Percentiles rank a stretch among this genome's conserved stretches.
phyloP scores from a whole-genome alignment of 2,329 filamentous ascomycete species.

The Geoglossum cookeanum region DNA sequence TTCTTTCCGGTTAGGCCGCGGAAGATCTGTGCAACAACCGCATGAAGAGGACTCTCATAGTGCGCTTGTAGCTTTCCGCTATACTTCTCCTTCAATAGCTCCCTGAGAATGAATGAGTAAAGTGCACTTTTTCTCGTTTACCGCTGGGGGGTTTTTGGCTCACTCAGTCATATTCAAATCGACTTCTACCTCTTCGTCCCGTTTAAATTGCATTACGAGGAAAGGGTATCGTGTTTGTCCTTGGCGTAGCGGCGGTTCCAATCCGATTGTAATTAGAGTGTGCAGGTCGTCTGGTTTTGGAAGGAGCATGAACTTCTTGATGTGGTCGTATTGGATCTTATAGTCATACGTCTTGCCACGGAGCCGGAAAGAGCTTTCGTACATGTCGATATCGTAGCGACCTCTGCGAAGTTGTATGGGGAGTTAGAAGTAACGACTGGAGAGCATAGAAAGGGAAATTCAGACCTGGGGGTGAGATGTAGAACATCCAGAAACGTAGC shows the following conservation, averaged over 20 bases:
- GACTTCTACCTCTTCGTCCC: slow-evolving; percentile 90
- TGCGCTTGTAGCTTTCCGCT: slow-evolving; percentile 73
- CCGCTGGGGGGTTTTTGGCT: slow-evolving; percentile 4
- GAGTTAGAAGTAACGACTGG: slow-evolving; percentile 7
- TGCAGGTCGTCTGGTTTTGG: slow-evolving; percentile 98
- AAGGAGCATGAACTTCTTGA: slow-evolving; percentile 98
- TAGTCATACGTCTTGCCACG: slow-evolving; percentile 99
- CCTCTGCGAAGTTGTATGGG: slow-evolving; percentile 39
- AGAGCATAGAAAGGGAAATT: slow-evolving; percentile 7
- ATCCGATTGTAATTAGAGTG: slow-evolving; percentile 79
- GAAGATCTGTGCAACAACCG: slow-evolving; percentile 91
- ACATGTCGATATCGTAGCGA: slow-evolving; percentile 99
- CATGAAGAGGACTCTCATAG: slow-evolving; percentile 85
- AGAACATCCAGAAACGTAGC: slow-evolving; percentile 93
- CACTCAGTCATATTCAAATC: slow-evolving; percentile 85
- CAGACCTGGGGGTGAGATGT: slow-evolving; percentile 80
- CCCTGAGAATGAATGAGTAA: slow-evolving; percentile 20
- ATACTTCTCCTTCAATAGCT: slow-evolving; percentile 68
- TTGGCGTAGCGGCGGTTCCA: slow-evolving; percentile 88
- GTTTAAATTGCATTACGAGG: slow-evolving; percentile 97
- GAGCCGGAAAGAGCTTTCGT: slow-evolving; percentile 89
- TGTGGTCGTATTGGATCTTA: slow-evolving; percentile 95
- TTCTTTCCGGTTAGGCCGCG: slow-evolving; percentile 87
- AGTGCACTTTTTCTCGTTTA: no score
- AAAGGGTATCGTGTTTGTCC: slow-evolving; percentile 97